phyloP scores from a whole-genome alignment of 352 stramenopile genomes.

The Saprolegnia parasitica region DNA sequence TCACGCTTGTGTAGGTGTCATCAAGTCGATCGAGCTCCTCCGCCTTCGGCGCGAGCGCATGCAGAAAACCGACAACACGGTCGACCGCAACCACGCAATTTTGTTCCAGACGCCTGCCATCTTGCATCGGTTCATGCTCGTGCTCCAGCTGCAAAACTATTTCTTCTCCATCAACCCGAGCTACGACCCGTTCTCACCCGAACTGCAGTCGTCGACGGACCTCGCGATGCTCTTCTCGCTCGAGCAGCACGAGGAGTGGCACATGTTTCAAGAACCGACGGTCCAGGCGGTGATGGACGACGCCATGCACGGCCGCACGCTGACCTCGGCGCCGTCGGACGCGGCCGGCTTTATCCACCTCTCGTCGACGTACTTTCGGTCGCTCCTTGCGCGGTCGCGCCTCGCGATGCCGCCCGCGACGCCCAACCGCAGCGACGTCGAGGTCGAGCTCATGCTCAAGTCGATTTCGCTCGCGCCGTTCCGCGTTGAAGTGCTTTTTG shows the following conservation, averaged over 20 bases:
- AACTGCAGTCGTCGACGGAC: conserved; percentile 73
- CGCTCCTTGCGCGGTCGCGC: conserved; percentile 1
- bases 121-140: conserved; percentile 60
- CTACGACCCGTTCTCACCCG: conserved; percentile 77
- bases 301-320: conserved; percentile 20
- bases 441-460: conserved; percentile 84
- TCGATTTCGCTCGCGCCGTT: conserved; percentile 89
- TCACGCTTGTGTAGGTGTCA: conserved; percentile 57
- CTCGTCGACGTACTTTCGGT: conserved; percentile 26
- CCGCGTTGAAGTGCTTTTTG: conserved; percentile 95
- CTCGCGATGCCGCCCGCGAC: neutral
- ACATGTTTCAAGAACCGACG: conserved; percentile 3
- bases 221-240: conserved; percentile 63
- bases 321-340: neutral
- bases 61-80: conserved; percentile 72
- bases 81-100: conserved; percentile 93
- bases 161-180: conserved; percentile 78
- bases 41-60: conserved; percentile 77
- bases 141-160: conserved; percentile 81
- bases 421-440: conserved; percentile 25
- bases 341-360: conserved; percentile 17
- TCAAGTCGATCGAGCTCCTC: conserved; percentile 92
- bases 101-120: conserved; percentile 81
- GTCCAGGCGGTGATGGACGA: conserved; percentile 16
- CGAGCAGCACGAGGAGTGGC: conserved; percentile 29